Base-by-base conservation (phyloP, 2,329 filamentous ascomycete species). In the Sclerotinia trifoliorum region DNA sequence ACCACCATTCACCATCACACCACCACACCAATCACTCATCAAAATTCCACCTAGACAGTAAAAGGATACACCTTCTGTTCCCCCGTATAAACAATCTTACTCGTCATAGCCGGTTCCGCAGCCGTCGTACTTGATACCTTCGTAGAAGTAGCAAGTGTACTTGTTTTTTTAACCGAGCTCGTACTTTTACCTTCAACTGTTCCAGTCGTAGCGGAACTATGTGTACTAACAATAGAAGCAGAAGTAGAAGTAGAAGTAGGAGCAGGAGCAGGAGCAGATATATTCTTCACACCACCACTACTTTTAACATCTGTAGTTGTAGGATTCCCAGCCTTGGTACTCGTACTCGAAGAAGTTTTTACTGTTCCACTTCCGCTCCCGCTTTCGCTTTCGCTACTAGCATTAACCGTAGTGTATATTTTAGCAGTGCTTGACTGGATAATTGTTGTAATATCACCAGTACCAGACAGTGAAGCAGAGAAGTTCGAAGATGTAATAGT, bases 1-100 rank as follows among this genome's bases (percentile, higher is more conserved):
- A 17, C 21, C 0, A 21, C 2, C n/a, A 15, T 42, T 42, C 39
- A 15, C 46, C 7, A 26, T 52, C 24, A 13, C 24, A 24, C 13
- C 49, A 10, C 13, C 39, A 8, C 35, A 35, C 35, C 35, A 52
- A 15, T 15, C 24, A 7, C 15, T 2, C 39, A 19, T 26, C 8
- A 29, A 21, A 11, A 39, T 3, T 39, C 13, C 6, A 52, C 2
- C 24, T 29, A 7, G 2, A 29, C 19, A 55, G 32, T 15, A 42
- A 66, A 60, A 19, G 39, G 64, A 29, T 26, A n/a, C 10, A 66
- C 64, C 10, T 58, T 66, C 44, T 42, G 64, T 17, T 24, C 54
- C 21, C 64, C 64, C n/a, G 21, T 42, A 51, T 66, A 66, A 49
- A 66, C 21, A 26, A 66, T 29, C 54, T 42, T 66, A 35, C 42